A percentile compares a stretch with the other conserved stretches of the same genome.
Evolutionary conservation across 139 green algal genomes (phyloP).

Genomic region (Coccomyxa sp.): DNA sequence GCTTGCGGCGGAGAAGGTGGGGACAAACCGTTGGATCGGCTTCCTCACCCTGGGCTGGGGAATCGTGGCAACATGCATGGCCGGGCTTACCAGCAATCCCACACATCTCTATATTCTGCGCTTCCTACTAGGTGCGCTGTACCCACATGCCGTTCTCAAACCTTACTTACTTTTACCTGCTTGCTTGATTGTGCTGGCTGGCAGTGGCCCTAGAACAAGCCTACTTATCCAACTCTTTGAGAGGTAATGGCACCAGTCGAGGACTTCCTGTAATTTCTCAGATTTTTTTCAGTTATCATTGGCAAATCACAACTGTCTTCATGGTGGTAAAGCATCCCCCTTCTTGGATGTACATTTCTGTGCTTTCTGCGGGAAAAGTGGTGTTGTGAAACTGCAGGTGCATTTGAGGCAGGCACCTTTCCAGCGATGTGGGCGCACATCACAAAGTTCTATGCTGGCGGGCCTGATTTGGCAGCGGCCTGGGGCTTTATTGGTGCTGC

Average conservation of each 20-base stretch:
- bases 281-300: no score
- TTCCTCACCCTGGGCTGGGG: constrained; percentile 10
- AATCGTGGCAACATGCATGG: constrained; percentile 1
- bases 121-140: constrained; percentile 4
- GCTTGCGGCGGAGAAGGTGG: not conserved
- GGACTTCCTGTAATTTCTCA: no score
- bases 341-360: no score
- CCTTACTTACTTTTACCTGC: not conserved
- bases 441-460: constrained; percentile 11
- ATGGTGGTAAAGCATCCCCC: no score
- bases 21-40: not conserved
- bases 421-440: constrained; percentile 8
- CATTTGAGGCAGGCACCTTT: constrained; percentile 1
- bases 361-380: no score
- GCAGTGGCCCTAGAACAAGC: no score
- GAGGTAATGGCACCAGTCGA: no score
- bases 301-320: no score
- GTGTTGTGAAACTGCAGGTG: not conserved
- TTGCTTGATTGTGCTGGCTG: no score
- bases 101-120: constrained; percentile 6
- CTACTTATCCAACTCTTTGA: no score
- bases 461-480: constrained; percentile 3
- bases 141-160: not conserved
- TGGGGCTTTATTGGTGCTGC: constrained; percentile 12
- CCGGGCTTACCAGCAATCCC: constrained; percentile 2